Percentiles rank a stretch among this genome's conserved stretches.
phyloP scores from a whole-genome alignment of 192 early-diverging fungal species.

The Polychytrium aggregatum region DNA sequence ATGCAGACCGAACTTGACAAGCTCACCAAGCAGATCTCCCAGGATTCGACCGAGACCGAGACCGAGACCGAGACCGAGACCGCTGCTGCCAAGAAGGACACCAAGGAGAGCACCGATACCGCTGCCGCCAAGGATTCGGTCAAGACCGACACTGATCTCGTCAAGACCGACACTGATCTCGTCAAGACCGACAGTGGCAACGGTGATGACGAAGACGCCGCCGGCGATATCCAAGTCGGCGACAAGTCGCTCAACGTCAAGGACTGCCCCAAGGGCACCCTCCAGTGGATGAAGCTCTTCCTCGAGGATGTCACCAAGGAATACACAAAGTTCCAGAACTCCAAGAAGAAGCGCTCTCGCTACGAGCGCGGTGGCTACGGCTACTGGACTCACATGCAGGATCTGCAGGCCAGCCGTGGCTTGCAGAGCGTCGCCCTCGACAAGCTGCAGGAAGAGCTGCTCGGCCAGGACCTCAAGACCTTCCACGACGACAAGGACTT shows the following conservation, averaged over 20 bases:
- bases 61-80: too few relatives aligned
- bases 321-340: slow-evolving; percentile 16
- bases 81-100: too few relatives aligned
- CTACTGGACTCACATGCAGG: slow-evolving; percentile 17
- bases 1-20: too few relatives aligned
- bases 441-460: slow-evolving; percentile 27
- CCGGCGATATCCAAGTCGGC: too few relatives aligned
- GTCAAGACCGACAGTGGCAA: neutral
- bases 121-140: too few relatives aligned
- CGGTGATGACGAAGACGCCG: too few relatives aligned
- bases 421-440: slow-evolving; percentile 44
- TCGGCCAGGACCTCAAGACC: slow-evolving; percentile 34
- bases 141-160: too few relatives aligned
- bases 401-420: slow-evolving; percentile 23
- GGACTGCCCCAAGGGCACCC: slow-evolving; percentile 9
- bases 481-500: slow-evolving; percentile 43
- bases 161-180: neutral
- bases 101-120: too few relatives aligned
- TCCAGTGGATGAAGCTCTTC: slow-evolving; percentile 20
- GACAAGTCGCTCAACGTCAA: too few relatives aligned
- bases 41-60: too few relatives aligned
- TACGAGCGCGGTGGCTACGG: slow-evolving; percentile 18
- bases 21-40: too few relatives aligned
- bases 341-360: slow-evolving; percentile 14
- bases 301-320: slow-evolving; percentile 14